phyloP scores from a whole-genome alignment of 257 asterid species.

The Osmanthus fragrans region DNA sequence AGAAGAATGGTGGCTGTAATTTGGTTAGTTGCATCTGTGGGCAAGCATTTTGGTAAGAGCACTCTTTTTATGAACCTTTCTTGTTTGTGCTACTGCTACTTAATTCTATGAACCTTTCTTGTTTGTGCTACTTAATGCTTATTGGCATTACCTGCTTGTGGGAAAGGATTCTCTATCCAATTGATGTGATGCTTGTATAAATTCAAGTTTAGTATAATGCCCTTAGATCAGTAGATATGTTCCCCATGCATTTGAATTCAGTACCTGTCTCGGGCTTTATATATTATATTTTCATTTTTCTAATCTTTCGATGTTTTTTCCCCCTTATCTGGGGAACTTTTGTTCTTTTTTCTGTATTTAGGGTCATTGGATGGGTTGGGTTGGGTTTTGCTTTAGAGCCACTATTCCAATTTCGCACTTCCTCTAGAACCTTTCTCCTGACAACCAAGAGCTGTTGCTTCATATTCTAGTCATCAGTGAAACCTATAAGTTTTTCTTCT shows the following conservation, averaged over 20 bases:
- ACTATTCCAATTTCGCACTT: not conserved
- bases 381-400: not conserved
- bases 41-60: slow-evolving; percentile 79
- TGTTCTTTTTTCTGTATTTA: not conserved
- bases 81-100: slow-evolving; percentile 12
- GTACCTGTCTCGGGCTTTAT: not conserved
- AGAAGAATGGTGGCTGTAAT: slow-evolving; percentile 94
- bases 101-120: not conserved
- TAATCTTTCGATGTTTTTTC: too few species aligned
- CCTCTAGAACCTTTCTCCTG: not conserved
- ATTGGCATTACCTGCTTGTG: not conserved
- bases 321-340: not conserved
- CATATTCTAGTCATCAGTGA: not conserved
- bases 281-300: not conserved
- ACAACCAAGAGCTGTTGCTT: not conserved
- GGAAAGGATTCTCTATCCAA: not conserved
- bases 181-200: not conserved
- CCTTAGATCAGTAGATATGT: not conserved
- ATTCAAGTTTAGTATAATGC: not conserved
- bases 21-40: slow-evolving; percentile 84
- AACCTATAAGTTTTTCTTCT: not conserved
- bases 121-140: not conserved
- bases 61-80: slow-evolving; percentile 1
- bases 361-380: not conserved
- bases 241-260: not conserved